phyloP scores from a whole-genome alignment of 2,329 filamentous ascomycete genomes.

The Aspergillus quadricinctus region DNA sequence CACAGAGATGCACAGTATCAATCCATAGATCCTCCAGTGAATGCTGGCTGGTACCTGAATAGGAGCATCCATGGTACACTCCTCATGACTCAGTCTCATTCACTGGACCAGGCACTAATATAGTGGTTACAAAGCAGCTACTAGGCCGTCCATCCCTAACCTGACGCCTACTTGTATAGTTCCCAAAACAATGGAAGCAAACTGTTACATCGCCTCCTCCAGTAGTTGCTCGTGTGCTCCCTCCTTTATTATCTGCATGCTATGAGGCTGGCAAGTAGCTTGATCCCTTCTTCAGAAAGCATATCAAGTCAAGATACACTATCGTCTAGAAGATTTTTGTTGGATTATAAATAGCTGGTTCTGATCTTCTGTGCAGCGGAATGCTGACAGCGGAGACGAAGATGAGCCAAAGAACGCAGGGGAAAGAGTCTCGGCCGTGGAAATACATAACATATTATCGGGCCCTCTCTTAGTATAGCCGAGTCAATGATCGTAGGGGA shows the following conservation, averaged over 20 bases:
- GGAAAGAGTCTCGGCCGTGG: too few species aligned
- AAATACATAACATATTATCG: too few species aligned
- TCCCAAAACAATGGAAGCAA: slow-evolving; percentile 25
- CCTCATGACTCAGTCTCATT: too few species aligned
- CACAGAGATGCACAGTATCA: not conserved
- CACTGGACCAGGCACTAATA: not conserved
- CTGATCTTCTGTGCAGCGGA: too few species aligned
- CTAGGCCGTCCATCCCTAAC: slow-evolving; percentile 21
- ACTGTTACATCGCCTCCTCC: slow-evolving; percentile 24
- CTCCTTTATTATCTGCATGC: slow-evolving; percentile 21
- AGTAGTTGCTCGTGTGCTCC: slow-evolving; percentile 16
- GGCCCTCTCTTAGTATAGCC: too few species aligned
- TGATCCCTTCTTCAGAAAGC: not conserved
- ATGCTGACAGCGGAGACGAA: too few species aligned
- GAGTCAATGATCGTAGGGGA: too few species aligned
- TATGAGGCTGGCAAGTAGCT: not conserved
- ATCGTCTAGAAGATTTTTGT: not conserved
- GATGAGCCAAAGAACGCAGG: too few species aligned
- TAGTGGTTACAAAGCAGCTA: not conserved
- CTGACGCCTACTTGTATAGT: slow-evolving; percentile 20
- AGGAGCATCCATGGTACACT: not conserved
- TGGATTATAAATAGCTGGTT: not conserved
- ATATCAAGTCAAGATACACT: too few species aligned
- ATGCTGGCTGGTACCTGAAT: not conserved
- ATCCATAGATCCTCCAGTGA: not conserved